Evolutionary conservation across 306 rosid species (phyloP), one percentile per base, ranked within the genome.

Genomic region (Luffa acutangula): DNA sequence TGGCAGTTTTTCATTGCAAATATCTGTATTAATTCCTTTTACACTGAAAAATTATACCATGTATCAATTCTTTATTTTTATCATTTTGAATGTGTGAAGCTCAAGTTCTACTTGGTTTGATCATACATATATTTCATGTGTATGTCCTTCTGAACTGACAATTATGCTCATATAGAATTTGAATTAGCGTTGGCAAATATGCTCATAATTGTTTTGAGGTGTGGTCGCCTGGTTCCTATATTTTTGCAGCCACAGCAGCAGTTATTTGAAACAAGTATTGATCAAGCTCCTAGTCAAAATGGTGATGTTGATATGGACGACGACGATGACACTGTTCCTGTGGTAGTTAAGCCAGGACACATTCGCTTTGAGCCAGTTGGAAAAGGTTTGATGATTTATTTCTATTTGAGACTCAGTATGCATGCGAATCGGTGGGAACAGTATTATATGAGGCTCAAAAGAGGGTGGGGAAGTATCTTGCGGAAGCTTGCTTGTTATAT

Each of bases 261-360:
- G 66, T 54, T 67, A 70, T 54, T 53, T 67, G 83, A 80, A 81
- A 84, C 84, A 59, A 87, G 79, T 79, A 86, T 79, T 75, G 84
- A 80, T 72, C 83, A 86, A 62, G 81, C 53, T 63, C 85, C 91
- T 59, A 75, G 67, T 46, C 84, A 79, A 80, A 84, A 56, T 77
- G 85, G 75, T 60, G 89, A 86, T 77, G 85, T 83, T 77, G 91
- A 86, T 48, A 86, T 80, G 80, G 93, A 91, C 34, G 93, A 85
- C 13, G 90, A 91, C 52, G 93, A 85, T 17, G 90, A 91, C 52
- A 41, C 85, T 83, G 88, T 93, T 82, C 98, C 96, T 59, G 90
- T 96, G 51, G 94, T 90, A 79, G 85, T 89, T 82, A 91, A 89
- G 87, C 99, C 99, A 53, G 99, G 99, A 54, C 96, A 96, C 82